Evolutionary conservation across 2,329 filamentous ascomycete species (phyloP), one percentile per base, ranked within the genome.

Genomic region (Fusarium veterinarium): DNA sequence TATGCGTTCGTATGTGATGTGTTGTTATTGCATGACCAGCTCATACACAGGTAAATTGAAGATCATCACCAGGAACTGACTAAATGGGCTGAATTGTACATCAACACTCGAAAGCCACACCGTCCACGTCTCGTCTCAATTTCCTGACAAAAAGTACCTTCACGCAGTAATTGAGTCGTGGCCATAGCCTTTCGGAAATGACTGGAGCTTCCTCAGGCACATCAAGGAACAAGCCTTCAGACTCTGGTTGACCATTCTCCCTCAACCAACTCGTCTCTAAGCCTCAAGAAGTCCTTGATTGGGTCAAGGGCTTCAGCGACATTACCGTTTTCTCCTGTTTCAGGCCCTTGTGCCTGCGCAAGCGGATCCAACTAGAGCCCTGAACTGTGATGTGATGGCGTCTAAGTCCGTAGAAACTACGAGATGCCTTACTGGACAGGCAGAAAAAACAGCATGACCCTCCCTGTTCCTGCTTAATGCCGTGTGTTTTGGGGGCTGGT

Each of bases 241-340:
- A 19, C 35, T 46, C 52, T 71, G 69, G 69, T 72, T 72, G 69
- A 59, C 23, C 42, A 33, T 55, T 40, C 37, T n/a, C 40, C 35
- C 49, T 57, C 33, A 42, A 58, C 45, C 70, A 45, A 59, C 48
- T 46, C 42, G 55, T 55, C 64, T 53, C 58, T 58, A 40, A 67
- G 59, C 52, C 51, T 60, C 48, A 45, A 51, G 48, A 41, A 62
- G 56, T 40, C 41, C 57, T 49, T 55, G 61, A 74, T 75, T 76
- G 65, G 72, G 37, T 67, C 48, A 46, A 60, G 33, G 33, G 58
- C 68, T 65, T 60, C 41, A 53, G 52, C 56, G 45, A 56, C 52
- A 59, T 74, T 68, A 56, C 62, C 59, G 56, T 67, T 67, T 57
- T 55, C 72, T 66, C 70, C 70, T 76, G 75, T 77, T 77, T 77